These are phyloP conservation scores for Wallacemonas sp. DNA, from an alignment of 208 protist genomes.

Conservation along the genomic window DNA sequence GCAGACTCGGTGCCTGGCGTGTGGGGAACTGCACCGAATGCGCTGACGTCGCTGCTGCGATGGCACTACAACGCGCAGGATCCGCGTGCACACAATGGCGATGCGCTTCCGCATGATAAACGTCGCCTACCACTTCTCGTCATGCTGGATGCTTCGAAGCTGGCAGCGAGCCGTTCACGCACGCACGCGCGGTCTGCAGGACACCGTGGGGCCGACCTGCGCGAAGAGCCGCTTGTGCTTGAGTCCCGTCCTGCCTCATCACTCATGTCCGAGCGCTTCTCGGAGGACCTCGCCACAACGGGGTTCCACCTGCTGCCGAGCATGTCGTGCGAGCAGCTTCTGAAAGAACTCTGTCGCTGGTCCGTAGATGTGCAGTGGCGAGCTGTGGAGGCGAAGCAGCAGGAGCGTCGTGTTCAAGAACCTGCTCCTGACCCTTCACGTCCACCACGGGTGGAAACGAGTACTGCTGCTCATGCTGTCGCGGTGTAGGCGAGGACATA, in stretches of 20 bases:
- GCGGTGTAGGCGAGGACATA: too few relatives aligned
- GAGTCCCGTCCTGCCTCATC: conserved; percentile 19
- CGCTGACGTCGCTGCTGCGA: conserved; percentile 48
- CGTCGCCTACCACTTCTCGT: conserved; percentile 52
- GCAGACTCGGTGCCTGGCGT: conserved; percentile 51
- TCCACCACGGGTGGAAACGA: too few relatives aligned
- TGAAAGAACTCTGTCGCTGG: conserved; percentile 35
- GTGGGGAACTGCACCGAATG: conserved; percentile 29
- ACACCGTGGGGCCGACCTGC: too few relatives aligned
- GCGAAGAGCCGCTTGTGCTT: conserved; percentile 8
- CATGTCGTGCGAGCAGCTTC: conserved; percentile 18
- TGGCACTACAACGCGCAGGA: conserved; percentile 81
- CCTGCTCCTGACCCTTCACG: too few relatives aligned
- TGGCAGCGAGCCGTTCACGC: background rate
- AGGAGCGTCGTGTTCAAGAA: too few relatives aligned
- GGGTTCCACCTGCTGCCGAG: conserved; percentile 40
- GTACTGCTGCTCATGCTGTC: too few relatives aligned
- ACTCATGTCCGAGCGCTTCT: conserved; percentile 50
- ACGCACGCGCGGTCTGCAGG: too few relatives aligned
- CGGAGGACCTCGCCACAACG: conserved; percentile 45
- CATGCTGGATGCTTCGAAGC: conserved; percentile 67
- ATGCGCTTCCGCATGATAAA: conserved; percentile 63
- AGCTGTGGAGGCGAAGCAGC: conserved; percentile 2
- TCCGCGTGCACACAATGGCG: conserved; percentile 75
- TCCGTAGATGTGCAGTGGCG: conserved; percentile 34